Percentiles rank a stretch among this genome's conserved stretches.
Evolutionary conservation across 2,329 filamentous ascomycete genomes (phyloP).

Genomic region (Diaporthe capsici): DNA sequence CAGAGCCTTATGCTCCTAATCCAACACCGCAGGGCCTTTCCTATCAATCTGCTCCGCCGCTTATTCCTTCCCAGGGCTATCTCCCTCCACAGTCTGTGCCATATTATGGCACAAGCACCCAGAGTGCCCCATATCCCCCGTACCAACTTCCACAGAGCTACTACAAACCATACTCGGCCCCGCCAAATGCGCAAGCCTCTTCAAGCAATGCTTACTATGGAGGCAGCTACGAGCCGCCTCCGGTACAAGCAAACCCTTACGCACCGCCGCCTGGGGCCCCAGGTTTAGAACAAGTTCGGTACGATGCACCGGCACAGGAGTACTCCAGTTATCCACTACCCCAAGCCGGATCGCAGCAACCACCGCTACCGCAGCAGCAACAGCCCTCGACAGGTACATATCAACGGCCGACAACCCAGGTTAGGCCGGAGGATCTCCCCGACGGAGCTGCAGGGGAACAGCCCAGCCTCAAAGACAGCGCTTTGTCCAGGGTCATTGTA

Average conservation of each 20-base stretch:
- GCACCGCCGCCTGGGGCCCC: not conserved
- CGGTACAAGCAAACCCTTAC: not conserved
- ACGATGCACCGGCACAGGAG: not conserved
- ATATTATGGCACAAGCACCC: not conserved
- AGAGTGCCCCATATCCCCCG: not conserved
- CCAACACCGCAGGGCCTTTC: not conserved
- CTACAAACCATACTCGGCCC: not conserved
- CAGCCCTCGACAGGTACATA: conserved; percentile 1
- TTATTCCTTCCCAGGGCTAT: not conserved
- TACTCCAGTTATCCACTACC: not conserved
- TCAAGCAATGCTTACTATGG: conserved; percentile 1
- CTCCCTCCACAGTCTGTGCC: not conserved
- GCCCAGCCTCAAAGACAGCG: not conserved
- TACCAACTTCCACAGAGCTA: not conserved
- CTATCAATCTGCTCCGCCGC: conserved; percentile 3
- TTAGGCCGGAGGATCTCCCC: not conserved
- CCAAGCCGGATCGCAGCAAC: not conserved
- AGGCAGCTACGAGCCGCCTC: not conserved
- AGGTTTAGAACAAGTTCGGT: not conserved
- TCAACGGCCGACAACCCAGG: not conserved
- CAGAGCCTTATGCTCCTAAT: conserved; percentile 1
- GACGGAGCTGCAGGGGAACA: not conserved
- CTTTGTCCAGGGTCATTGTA: not conserved
- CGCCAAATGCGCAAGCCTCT: conserved; percentile 1
- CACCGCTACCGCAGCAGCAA: not conserved